phyloP scores from a whole-genome alignment of 2,329 filamentous ascomycete genomes.

The Sporothrix curviconia region DNA sequence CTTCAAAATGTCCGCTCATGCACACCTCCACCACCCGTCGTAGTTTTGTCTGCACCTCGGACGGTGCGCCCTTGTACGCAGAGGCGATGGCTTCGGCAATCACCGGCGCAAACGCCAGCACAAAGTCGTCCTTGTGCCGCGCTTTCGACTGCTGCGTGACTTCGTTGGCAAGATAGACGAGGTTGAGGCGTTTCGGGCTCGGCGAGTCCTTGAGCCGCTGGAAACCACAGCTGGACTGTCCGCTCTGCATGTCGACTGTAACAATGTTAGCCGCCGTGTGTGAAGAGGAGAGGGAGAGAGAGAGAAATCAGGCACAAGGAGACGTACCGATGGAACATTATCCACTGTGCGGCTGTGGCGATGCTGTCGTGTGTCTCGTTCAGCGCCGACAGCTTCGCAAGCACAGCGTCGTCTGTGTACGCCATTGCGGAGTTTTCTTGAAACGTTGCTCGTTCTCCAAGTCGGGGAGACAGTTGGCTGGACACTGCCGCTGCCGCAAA shows the following conservation, averaged over 20 bases:
- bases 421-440: constrained; percentile 56
- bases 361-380: constrained; percentile 98
- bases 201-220: constrained; percentile 82
- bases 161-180: constrained; percentile 95
- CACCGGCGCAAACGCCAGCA: constrained; percentile 83
- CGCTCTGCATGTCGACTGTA: constrained; percentile 81
- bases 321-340: constrained; percentile 91
- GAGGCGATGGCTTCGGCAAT: constrained; percentile 82
- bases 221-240: constrained; percentile 86
- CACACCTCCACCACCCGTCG: constrained; percentile 90
- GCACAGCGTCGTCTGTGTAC: constrained; percentile 91
- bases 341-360: constrained; percentile 94
- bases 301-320: no score
- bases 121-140: constrained; percentile 84
- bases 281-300: neutral
- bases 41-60: constrained; percentile 82
- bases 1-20: constrained; percentile 81
- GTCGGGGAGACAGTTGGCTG: no score
- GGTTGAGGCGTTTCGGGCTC: constrained; percentile 76
- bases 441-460: no score
- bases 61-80: constrained; percentile 85
- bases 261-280: neutral
- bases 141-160: constrained; percentile 95
- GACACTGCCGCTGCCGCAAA: neutral
- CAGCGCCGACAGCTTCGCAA: constrained; percentile 87